phyloP scores from a whole-genome alignment of 805 yeast genomes.

The Wickerhamiella sorbophila region DNA sequence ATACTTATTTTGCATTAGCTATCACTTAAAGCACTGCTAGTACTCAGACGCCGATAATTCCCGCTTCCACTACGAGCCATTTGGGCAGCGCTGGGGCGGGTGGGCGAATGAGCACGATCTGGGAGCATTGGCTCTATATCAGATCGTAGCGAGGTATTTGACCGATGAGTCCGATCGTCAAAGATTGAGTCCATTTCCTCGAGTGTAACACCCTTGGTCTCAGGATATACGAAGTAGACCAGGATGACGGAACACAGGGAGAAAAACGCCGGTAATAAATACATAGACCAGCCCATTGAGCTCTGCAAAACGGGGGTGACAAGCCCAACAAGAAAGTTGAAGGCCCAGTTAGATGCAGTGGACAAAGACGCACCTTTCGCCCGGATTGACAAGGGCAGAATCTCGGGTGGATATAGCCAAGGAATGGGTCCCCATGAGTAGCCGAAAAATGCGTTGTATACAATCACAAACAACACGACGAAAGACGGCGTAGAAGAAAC shows the following conservation, averaged over 20 bases:
- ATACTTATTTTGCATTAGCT: not conserved
- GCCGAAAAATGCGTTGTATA: slow-evolving; percentile 72
- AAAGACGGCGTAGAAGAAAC: slow-evolving; percentile 44
- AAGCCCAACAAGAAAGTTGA: slow-evolving; percentile 84
- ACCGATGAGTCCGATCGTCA: slow-evolving; percentile 40
- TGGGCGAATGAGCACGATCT: not conserved
- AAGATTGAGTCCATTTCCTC: slow-evolving; percentile 89
- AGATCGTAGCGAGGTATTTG: slow-evolving; percentile 12
- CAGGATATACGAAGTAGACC: slow-evolving; percentile 67
- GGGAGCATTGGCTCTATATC: slow-evolving; percentile 18
- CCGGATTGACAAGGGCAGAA: slow-evolving; percentile 68
- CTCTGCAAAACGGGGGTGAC: slow-evolving; percentile 79
- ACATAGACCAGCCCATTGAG: slow-evolving; percentile 60
- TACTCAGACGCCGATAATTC: not conserved
- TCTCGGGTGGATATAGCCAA: slow-evolving; percentile 78
- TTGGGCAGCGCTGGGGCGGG: slow-evolving; percentile 7
- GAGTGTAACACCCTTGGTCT: slow-evolving; percentile 73
- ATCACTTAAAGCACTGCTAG: not conserved
- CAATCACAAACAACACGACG: slow-evolving; percentile 63
- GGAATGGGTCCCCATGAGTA: slow-evolving; percentile 92
- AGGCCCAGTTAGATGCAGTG: slow-evolving; percentile 87
- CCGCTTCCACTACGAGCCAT: slow-evolving; percentile 3
- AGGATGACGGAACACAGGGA: slow-evolving; percentile 61
- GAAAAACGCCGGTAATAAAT: slow-evolving; percentile 66
- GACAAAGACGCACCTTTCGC: slow-evolving; percentile 84